Base-by-base conservation (phyloP, 176 grass and related monocot species). In the Stipa capillata region DNA sequence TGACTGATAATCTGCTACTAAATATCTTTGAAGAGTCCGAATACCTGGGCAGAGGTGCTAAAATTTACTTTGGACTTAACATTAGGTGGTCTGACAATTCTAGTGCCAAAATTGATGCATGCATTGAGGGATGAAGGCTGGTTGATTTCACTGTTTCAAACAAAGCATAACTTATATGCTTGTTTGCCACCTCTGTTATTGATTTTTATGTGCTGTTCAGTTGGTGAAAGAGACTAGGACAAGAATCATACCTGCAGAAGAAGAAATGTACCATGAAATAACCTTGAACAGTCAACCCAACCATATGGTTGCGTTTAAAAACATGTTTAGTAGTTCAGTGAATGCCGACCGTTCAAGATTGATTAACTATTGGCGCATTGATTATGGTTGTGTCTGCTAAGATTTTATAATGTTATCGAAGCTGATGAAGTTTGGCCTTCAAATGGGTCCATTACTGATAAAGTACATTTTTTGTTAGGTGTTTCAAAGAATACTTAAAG, bases 401-500 rank as follows among this genome's bases (percentile, higher is more conserved):
- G 2, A 70, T 77, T 58, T 66, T 60, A 42, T 63, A 14, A 29
- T 44, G 72, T 53, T 64, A 53, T 64, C 20, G 65, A 50, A 72
- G 13, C 57, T 70, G n/a, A 47, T 65, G 25, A 64, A 72, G 8
- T 69, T 58, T 60, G 16, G 12, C 6, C 11, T 85, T 70, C 13
- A 60, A 71, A 32, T 16, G 14, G 21, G 32, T 69, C 62, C 17
- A 32, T 75, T 48, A 54, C 44, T 81, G 63, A 81, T 82, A 47
- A 73, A 70, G 23, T 35, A 72, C 58, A 74, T 72, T 74, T 48
- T 12, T 85, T 57, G 57, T 10, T 77, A 99, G 96, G 96, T 99
- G 32, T 99, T 99, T 88, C 90, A 95, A 94, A 95, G 88, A 89
- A 87, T 95, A 83, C 86, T 99, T 56, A 99, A 99, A 81, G 84